phyloP scores from a whole-genome alignment of 2,329 filamentous ascomycete genomes.

The Coleophoma cylindrospora region DNA sequence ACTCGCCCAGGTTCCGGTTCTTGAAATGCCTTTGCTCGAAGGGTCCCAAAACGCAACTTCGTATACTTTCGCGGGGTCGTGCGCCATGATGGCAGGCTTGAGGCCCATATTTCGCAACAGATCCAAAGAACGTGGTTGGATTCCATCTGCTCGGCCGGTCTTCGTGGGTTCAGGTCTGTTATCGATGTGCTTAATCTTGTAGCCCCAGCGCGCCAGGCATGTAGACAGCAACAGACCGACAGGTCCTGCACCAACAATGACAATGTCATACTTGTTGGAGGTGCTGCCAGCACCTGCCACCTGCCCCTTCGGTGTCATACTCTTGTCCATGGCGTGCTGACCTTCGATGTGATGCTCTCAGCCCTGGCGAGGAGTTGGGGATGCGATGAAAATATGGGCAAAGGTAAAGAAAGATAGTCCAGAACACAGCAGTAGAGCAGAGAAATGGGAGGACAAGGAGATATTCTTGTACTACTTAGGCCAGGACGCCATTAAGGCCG shows the following conservation, averaged over 20 bases:
- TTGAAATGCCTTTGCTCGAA: constrained; percentile 51
- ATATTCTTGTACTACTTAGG: not conserved
- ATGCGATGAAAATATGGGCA: not conserved
- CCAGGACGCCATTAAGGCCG: too few species aligned
- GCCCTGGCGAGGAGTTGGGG: not conserved
- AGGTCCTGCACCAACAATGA: constrained; percentile 85
- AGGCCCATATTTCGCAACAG: constrained; percentile 85
- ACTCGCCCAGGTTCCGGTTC: constrained; percentile 75
- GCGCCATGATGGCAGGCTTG: constrained; percentile 81
- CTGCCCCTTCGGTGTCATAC: constrained; percentile 11
- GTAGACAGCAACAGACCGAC: constrained; percentile 85
- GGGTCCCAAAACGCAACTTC: constrained; percentile 73
- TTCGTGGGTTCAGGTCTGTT: constrained; percentile 80
- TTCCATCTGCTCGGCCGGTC: constrained; percentile 85
- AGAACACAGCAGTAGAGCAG: not conserved
- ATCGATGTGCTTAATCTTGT: constrained; percentile 92
- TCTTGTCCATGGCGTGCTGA: constrained; percentile 14
- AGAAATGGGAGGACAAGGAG: not conserved
- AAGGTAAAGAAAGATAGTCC: constrained; percentile 1
- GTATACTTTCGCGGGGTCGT: constrained; percentile 81
- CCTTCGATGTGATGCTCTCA: too few species aligned
- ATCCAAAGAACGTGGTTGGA: constrained; percentile 85
- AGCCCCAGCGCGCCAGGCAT: constrained; percentile 86
- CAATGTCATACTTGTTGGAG: constrained; percentile 50
- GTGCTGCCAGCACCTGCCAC: constrained; percentile 4